phyloP scores from a whole-genome alignment of 805 yeast species.

The Nakazawaea laoshanensis region DNA sequence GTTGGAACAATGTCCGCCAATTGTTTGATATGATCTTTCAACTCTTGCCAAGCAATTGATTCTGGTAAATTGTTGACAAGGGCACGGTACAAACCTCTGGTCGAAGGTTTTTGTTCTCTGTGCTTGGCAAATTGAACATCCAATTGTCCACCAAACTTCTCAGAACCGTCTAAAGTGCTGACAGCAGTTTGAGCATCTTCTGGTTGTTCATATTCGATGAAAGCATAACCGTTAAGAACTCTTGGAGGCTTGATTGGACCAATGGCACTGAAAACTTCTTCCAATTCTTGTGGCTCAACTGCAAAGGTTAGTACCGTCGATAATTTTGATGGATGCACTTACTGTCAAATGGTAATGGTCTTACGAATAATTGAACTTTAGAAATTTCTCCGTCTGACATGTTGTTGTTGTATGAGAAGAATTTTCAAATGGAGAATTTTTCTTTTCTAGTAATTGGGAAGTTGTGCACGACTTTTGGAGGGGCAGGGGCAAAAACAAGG shows the following conservation, averaged over 20 bases:
- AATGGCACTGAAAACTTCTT: conserved; percentile 56
- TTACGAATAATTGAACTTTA: conserved; percentile 27
- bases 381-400: conserved; percentile 22
- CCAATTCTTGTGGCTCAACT: conserved; percentile 38
- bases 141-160: conserved; percentile 41
- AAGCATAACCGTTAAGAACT: conserved; percentile 78
- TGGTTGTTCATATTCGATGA: conserved; percentile 71
- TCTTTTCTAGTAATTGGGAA: too few relatives aligned
- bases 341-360: conserved; percentile 28
- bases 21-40: conserved; percentile 84
- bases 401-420: too few relatives aligned
- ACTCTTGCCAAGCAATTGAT: conserved; percentile 78
- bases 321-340: conserved; percentile 12
- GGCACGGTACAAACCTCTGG: conserved; percentile 69
- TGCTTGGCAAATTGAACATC: conserved; percentile 48
- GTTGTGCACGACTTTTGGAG: too few relatives aligned
- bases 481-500: too few relatives aligned
- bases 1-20: conserved; percentile 57
- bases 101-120: conserved; percentile 32
- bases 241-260: conserved; percentile 66
- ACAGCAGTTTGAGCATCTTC: conserved; percentile 45
- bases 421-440: too few relatives aligned
- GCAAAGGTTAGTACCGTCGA: background rate
- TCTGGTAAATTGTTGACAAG: conserved; percentile 65
- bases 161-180: conserved; percentile 33